A percentile compares a stretch with the other conserved stretches of the same genome.
These are phyloP conservation scores for Pleurotus eryngii DNA, from an alignment of 768 basidiomycete genomes.

Conservation along the genomic window DNA sequence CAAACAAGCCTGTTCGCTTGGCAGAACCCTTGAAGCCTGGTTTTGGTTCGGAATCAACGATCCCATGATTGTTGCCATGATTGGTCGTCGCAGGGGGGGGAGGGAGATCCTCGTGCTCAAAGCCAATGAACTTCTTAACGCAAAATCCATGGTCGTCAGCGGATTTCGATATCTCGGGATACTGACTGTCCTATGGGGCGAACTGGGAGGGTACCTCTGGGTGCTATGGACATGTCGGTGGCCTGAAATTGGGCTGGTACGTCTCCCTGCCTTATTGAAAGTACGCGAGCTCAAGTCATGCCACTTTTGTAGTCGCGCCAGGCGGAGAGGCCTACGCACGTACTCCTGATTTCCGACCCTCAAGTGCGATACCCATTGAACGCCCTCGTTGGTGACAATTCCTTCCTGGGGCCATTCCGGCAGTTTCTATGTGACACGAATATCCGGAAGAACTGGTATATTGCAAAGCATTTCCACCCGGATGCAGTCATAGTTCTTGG, in stretches of 20 bases:
- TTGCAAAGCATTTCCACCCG: conserved; percentile 52
- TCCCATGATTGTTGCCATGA: conserved; percentile 4
- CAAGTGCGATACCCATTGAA: conserved; percentile 49
- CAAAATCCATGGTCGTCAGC: conserved; percentile 33
- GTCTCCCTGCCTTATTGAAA: conserved; percentile 10
- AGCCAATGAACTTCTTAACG: not conserved
- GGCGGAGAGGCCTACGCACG: conserved; percentile 39
- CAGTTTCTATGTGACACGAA: conserved; percentile 53
- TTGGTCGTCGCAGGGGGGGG: not conserved
- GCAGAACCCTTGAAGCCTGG: not conserved
- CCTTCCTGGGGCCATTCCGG: conserved; percentile 14
- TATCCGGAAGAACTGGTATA: conserved; percentile 70
- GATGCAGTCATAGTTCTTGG: conserved; percentile 73
- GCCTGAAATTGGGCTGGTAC: conserved; percentile 40
- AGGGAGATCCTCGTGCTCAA: not conserved
- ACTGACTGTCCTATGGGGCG: conserved; percentile 60
- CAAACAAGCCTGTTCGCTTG: not conserved
- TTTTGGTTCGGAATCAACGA: not conserved
- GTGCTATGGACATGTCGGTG: conserved; percentile 56
- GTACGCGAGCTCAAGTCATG: not conserved
- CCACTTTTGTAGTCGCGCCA: conserved; percentile 12
- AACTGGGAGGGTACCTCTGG: conserved; percentile 58
- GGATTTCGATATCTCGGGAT: conserved; percentile 52
- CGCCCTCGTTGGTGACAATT: conserved; percentile 15
- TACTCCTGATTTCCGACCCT: conserved; percentile 69